Conservation (phyloP, 345 rosid species). For the Aurinia saxatilis region DNA sequence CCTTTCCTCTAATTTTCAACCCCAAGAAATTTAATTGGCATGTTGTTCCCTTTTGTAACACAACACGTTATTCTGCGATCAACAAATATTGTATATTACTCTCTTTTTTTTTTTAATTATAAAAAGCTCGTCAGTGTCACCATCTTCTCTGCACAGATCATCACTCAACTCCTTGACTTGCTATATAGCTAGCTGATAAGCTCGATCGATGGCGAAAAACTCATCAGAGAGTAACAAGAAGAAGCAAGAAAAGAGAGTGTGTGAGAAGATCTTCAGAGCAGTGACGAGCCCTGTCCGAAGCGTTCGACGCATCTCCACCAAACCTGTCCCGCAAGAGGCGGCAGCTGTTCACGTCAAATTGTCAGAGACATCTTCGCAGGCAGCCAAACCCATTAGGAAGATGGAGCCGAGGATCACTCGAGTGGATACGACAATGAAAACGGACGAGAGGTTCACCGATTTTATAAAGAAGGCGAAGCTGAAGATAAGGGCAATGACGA, state of each 20-base stretch:
- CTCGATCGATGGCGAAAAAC: slow-evolving; percentile 22
- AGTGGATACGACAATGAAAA: slow-evolving; percentile 22
- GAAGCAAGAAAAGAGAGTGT: slow-evolving; percentile 25
- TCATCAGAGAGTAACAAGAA: neutral
- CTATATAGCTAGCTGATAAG: too few species aligned
- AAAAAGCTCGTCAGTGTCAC: slow-evolving; percentile 14
- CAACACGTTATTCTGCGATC: slow-evolving; percentile 20
- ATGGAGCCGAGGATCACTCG: slow-evolving; percentile 17
- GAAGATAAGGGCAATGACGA: slow-evolving; percentile 27
- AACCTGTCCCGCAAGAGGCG: slow-evolving; percentile 1
- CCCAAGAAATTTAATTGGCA: slow-evolving; percentile 11
- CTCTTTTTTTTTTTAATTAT: neutral
- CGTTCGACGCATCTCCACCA: slow-evolving; percentile 21
- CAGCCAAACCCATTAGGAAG: slow-evolving; percentile 17
- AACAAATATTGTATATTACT: neutral
- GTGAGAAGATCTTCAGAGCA: slow-evolving; percentile 29
- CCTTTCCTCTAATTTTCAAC: slow-evolving; percentile 13
- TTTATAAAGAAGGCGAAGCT: slow-evolving; percentile 26
- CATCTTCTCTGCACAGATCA: slow-evolving; percentile 19
- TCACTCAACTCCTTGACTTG: neutral
- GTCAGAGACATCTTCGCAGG: slow-evolving; percentile 12
- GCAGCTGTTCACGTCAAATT: slow-evolving; percentile 4
- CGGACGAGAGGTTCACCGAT: slow-evolving; percentile 26
- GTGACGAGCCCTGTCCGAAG: slow-evolving; percentile 25
- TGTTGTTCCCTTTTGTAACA: slow-evolving; percentile 15